Evolutionary conservation across 495 filamentous ascomycete species (phyloP), one percentile per base, ranked within the genome.

Genomic region (Cercophora samala): DNA sequence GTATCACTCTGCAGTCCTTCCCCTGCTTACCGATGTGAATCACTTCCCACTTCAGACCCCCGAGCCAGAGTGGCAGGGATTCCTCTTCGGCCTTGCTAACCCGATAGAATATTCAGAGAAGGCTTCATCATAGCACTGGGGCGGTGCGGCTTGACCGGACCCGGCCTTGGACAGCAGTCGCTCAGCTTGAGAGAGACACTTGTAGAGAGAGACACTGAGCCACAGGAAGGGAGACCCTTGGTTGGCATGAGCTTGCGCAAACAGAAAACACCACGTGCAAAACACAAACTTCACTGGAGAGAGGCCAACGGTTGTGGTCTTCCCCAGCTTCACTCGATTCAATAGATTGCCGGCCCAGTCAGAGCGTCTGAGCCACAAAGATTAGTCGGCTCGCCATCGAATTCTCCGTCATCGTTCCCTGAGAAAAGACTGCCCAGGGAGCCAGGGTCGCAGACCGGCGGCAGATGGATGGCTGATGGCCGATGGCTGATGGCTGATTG

Each of bases 151-250:
- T 46, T 13, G 26, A 29, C 26, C 26, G 26, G 26, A 29, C 13
- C 37, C 37, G 13, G 29, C 29, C 29, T 32, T 32, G 29, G 29
- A 32, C 29, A 32, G 29, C 29, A 32, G 15, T 46, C 11, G 37
- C 37, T 46, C 37, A 46, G 37, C 11, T 46, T 1, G 8, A 29
- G 26, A 29, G 26, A 29, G 26, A 29, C 26, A 29, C 26, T n/a
- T n/a, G n/a, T n/a, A 29, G 4, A 4, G 26, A 29, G 4, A 29
- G 2, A 5, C 2, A 13, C 5, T 17, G 23, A 23, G 58, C 58
- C 58, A 60, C 58, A 60, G 58, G 19, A 24, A 60, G 24, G 21
- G 58, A 26, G 58, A 60, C 26, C 58, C 58, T 25, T 60, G 54
- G 54, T 46, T 46, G 5, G 37, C n/a, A 8, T 46, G 37, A 46